Conservation (phyloP, 352 stramenopile genomes). For the Elongisporangium prolatum region DNA sequence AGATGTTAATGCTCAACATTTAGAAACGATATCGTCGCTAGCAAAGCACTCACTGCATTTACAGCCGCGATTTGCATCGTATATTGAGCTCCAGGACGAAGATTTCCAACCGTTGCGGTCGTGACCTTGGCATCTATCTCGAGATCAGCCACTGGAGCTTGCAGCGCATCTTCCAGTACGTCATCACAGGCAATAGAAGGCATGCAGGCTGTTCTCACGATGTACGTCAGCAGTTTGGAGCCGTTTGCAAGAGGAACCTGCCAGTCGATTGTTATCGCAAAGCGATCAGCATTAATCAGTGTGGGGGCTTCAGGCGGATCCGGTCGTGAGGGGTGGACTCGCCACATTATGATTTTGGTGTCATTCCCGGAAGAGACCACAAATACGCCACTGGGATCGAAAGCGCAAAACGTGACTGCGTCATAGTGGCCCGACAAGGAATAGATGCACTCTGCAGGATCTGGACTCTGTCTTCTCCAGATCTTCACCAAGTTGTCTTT, state of each 20-base stretch:
- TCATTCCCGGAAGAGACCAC: constrained; percentile 51
- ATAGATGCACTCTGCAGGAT: constrained; percentile 31
- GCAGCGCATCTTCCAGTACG: background rate
- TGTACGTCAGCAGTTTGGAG: constrained; percentile 43
- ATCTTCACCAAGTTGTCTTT: constrained; percentile 69
- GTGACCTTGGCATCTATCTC: constrained; percentile 40
- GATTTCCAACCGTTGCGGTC: constrained; percentile 26
- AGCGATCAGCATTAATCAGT: constrained; percentile 29
- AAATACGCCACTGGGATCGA: constrained; percentile 45
- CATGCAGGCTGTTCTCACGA: constrained; percentile 21
- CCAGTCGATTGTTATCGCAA: constrained; percentile 49
- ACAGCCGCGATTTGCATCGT: constrained; percentile 42
- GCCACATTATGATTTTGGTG: constrained; percentile 42
- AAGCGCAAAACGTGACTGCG: constrained; percentile 21
- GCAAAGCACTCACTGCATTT: constrained; percentile 27
- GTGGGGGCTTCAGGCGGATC: constrained; percentile 26
- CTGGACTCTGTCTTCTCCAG: constrained; percentile 19
- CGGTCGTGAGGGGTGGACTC: constrained; percentile 39
- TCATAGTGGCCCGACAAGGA: constrained; percentile 50
- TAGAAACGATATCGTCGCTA: background rate
- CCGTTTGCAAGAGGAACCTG: constrained; percentile 49
- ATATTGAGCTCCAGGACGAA: constrained; percentile 59
- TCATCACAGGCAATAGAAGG: background rate
- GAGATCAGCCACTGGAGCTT: constrained; percentile 16
- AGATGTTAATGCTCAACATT: background rate